phyloP scores from a whole-genome alignment of 768 basidiomycete species.

The Leccinum sublutescens region DNA sequence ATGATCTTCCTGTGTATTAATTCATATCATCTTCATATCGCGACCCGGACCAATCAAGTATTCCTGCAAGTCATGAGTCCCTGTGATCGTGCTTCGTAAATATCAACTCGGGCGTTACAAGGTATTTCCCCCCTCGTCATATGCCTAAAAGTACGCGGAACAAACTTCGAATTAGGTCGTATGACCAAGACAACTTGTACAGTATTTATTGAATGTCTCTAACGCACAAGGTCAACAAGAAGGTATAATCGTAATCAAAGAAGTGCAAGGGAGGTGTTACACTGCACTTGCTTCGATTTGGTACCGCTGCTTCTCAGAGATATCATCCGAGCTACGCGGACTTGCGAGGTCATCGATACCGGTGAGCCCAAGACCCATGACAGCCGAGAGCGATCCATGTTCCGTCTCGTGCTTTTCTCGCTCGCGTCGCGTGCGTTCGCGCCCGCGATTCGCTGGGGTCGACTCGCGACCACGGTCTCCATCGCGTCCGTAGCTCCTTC shows the following conservation, averaged over 20 bases:
- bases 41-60: no score
- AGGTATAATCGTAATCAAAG: neutral
- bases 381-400: conserved; percentile 21
- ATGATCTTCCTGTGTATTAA: neutral
- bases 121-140: no score
- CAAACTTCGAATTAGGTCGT: neutral
- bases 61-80: no score
- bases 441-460: conserved; percentile 8
- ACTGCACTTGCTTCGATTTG: neutral
- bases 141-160: neutral
- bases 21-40: neutral
- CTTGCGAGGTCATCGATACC: conserved; percentile 20
- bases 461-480: conserved; percentile 2
- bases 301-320: conserved; percentile 11
- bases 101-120: no score
- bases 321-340: conserved; percentile 13
- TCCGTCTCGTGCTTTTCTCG: conserved; percentile 10
- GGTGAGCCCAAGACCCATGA: conserved; percentile 29
- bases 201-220: neutral
- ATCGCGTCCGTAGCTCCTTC: neutral
- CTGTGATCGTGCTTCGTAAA: neutral
- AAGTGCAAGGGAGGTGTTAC: neutral
- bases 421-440: conserved; percentile 6
- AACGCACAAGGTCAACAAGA: neutral
- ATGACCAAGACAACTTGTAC: neutral